A percentile compares a stretch with the other conserved stretches of the same genome.
phyloP scores from a whole-genome alignment of 805 yeast genomes.

The Kockiozyma suomiensis region DNA sequence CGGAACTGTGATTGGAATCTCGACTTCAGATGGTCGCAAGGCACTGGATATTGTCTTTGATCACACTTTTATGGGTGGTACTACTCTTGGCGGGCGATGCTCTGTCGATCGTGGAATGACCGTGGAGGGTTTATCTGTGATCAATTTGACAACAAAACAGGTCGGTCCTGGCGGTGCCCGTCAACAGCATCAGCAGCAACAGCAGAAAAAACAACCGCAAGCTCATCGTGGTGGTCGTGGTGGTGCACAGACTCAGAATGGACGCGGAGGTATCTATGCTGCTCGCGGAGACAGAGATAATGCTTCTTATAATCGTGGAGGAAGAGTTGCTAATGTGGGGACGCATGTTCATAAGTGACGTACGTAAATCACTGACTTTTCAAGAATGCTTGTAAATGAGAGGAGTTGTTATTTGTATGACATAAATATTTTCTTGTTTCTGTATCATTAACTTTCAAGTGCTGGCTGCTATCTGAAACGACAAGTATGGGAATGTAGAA shows the following conservation, averaged over 20 bases:
- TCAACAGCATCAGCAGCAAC: background rate
- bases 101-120: conserved; percentile 79
- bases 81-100: conserved; percentile 75
- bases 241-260: background rate
- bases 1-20: conserved; percentile 76
- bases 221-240: conserved; percentile 2
- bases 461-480: no score
- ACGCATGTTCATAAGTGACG: no score
- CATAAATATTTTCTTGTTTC: no score
- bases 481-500: no score
- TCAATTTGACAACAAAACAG: conserved; percentile 76
- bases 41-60: conserved; percentile 80
- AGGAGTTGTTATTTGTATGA: no score
- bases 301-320: background rate
- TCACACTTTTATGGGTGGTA: conserved; percentile 78
- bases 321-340: background rate
- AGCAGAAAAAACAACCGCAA: background rate
- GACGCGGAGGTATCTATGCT: background rate
- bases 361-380: no score
- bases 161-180: conserved; percentile 10
- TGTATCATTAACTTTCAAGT: no score
- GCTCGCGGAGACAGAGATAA: background rate
- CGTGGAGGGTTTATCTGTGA: conserved; percentile 76
- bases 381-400: no score
- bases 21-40: conserved; percentile 16